Conservation (phyloP, 169 alveolate genomes). For the Plasmodium vinckei region DNA sequence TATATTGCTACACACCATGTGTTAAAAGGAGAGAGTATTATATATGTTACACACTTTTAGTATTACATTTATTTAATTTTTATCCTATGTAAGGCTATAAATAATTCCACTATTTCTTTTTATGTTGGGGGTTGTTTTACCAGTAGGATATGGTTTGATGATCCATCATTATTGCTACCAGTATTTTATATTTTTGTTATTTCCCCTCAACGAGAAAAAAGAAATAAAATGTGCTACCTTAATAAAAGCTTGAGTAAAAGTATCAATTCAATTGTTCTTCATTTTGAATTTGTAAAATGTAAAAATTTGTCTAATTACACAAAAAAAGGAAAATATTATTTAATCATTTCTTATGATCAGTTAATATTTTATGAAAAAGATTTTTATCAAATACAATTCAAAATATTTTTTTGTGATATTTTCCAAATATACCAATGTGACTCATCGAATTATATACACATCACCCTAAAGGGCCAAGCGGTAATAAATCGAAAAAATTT, state of each 20-base stretch:
- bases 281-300: slow-evolving; percentile 61
- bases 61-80: too few species aligned
- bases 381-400: slow-evolving; percentile 40
- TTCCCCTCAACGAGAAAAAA: too few species aligned
- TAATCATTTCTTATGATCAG: slow-evolving; percentile 42
- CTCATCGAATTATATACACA: slow-evolving; percentile 44
- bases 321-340: slow-evolving; percentile 49
- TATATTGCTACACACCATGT: too few species aligned
- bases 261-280: slow-evolving; percentile 43
- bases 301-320: slow-evolving; percentile 32
- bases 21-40: too few species aligned
- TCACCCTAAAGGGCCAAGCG: slow-evolving; percentile 24
- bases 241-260: slow-evolving; percentile 29
- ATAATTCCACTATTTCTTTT: too few species aligned
- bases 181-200: too few species aligned
- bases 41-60: too few species aligned
- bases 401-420: slow-evolving; percentile 27
- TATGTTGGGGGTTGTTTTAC: too few species aligned
- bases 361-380: slow-evolving; percentile 54
- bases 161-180: too few species aligned
- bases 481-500: slow-evolving; percentile 9
- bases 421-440: slow-evolving; percentile 41
- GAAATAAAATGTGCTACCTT: slow-evolving; percentile 32
- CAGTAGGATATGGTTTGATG: too few species aligned
- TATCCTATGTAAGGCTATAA: too few species aligned